Percentiles rank a stretch among this genome's conserved stretches.
phyloP scores from a whole-genome alignment of 2,329 filamentous ascomycete genomes.

The Sporothrix schenckii region DNA sequence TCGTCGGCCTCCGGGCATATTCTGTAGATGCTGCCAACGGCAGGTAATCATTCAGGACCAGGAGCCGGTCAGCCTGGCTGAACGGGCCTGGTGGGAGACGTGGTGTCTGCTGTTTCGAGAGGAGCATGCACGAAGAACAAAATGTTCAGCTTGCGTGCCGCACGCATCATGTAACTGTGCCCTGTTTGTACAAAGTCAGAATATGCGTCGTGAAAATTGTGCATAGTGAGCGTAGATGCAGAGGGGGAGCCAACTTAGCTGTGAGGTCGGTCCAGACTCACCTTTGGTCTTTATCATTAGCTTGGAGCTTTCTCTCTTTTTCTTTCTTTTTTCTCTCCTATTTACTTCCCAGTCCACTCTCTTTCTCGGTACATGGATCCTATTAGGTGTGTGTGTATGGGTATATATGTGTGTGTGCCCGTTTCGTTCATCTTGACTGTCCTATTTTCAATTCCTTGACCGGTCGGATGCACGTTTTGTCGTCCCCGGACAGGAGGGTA shows the following conservation, averaged over 20 bases:
- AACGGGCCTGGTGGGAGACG: neutral
- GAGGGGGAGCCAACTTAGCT: neutral
- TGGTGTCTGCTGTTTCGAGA: neutral
- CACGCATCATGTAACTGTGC: neutral
- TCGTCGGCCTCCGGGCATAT: neutral
- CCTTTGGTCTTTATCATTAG: neutral
- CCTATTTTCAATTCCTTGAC: constrained; percentile 3
- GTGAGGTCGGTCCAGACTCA: neutral
- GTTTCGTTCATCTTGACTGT: neutral
- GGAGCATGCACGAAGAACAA: neutral
- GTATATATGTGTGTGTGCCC: no score
- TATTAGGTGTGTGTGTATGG: neutral
- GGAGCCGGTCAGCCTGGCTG: neutral
- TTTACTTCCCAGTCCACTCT: neutral
- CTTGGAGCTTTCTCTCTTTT: neutral
- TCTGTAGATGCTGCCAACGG: no score
- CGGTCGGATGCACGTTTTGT: constrained; percentile 17
- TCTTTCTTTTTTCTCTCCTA: neutral
- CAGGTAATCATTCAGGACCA: neutral
- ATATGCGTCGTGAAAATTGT: neutral
- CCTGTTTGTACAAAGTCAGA: neutral
- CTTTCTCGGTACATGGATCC: neutral
- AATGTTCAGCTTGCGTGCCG: neutral
- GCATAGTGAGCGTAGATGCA: neutral
- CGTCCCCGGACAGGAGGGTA: constrained; percentile 16